Base-by-base conservation (phyloP, 2,329 filamentous ascomycete genomes). In the Dothistroma septosporum region DNA sequence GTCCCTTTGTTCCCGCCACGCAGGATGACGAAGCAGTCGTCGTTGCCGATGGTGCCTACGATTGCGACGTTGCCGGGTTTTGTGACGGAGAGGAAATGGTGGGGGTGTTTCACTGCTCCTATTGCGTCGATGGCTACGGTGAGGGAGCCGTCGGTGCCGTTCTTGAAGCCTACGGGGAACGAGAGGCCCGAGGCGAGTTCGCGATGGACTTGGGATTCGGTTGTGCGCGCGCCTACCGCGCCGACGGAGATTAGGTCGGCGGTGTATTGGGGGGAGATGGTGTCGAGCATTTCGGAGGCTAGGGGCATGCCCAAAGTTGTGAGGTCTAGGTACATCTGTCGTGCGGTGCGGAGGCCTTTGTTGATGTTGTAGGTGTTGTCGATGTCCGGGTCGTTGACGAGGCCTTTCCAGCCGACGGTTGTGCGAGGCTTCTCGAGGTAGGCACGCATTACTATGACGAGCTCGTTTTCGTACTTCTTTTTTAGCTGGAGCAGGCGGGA, bases 81-180 rank as follows among this genome's bases (percentile, higher is more conserved):
- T 22, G 94, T 97, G 67, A 97, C 93, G 6, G 92, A 96, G 69
- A 99, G 83, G 83, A 99, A 97, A 81, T 97, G 92, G 74, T 99
- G 94, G 16, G 91, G 91, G 74, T 96, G 91, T 75, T 85, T 87
- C 55, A 95, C 93, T 16, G 94, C 91, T 64, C 92, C 92, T 75
- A 97, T 96, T 55, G 94, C 94, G 74, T 99, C 94, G 69, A 97
- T 91, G 12, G 94, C 92, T 4, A 97, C 92, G 59, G 87, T 85
- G 53, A 97, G 80, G 9, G 88, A 89, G 55, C 94, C 94, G 75
- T 99, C 94, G 33, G 94, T 99, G 66, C 94, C 94, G 77, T 99
- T 99, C 85, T 99, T 99, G 89, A 99, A 99, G 55, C 94, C 94
- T 11, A 99, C 92, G 1, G 94, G 94, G 88, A 97, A 97, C 69